Conservation (phyloP, 2,329 filamentous ascomycete species). For the Pseudogymnoascus sp. region DNA sequence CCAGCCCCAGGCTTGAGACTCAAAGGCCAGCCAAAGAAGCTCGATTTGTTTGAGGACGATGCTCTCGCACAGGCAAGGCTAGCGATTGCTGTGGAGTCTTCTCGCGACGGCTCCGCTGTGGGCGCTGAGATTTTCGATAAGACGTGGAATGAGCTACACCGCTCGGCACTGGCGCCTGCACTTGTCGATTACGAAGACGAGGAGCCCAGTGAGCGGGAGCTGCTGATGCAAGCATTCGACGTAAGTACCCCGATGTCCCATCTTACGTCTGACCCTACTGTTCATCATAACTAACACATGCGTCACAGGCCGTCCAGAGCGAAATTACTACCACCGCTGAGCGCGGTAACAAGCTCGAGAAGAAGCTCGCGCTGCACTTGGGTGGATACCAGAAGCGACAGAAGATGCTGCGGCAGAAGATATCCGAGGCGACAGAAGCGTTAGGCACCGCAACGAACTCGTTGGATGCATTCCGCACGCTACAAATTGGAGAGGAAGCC, state of each 20-base stretch:
- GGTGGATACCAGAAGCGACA: conserved; percentile 86
- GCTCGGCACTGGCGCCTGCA: conserved; percentile 60
- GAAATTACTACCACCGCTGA: conserved; percentile 67
- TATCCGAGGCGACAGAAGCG: conserved; percentile 64
- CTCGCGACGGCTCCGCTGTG: conserved; percentile 43
- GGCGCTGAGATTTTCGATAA: conserved; percentile 43
- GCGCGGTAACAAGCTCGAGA: conserved; percentile 79
- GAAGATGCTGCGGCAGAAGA: conserved; percentile 72
- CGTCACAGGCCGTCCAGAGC: conserved; percentile 57
- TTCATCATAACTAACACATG: conserved; percentile 16
- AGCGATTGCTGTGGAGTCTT: conserved; percentile 49
- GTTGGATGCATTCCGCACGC: conserved; percentile 64
- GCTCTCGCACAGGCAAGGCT: conserved; percentile 67
- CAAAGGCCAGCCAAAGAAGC: conserved; percentile 49
- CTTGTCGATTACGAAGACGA: conserved; percentile 77
- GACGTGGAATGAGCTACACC: conserved; percentile 46
- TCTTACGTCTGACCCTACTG: neutral
- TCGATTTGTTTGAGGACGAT: conserved; percentile 63
- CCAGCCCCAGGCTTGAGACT: conserved; percentile 62
- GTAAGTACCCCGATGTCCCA: conserved; percentile 37
- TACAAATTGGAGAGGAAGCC: conserved; percentile 73
- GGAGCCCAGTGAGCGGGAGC: conserved; percentile 38
- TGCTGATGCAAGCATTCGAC: conserved; percentile 56
- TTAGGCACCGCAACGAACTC: conserved; percentile 66
- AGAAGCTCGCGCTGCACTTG: conserved; percentile 80